phyloP scores from a whole-genome alignment of 257 asterid species.

The Ilex aquifolium region DNA sequence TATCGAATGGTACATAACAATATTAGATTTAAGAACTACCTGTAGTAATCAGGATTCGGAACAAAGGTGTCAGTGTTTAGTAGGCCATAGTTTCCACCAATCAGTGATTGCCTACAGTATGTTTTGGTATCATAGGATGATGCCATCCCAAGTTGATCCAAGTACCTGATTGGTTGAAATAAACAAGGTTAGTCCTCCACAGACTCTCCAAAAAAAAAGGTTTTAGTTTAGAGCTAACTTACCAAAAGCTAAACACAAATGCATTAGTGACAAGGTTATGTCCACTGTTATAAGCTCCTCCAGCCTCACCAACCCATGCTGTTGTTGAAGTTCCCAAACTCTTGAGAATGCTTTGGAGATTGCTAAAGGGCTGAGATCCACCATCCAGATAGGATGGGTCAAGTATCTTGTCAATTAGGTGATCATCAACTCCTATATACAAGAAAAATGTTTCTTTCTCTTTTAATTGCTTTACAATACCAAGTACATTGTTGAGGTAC shows the following conservation, averaged over 20 bases:
- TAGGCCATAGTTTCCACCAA: conserved; percentile 91
- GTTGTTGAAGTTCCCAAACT: conserved; percentile 29
- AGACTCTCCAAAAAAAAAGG: neutral
- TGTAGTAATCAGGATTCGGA: conserved; percentile 94
- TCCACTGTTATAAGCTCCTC: conserved; percentile 89
- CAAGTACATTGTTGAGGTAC: no score
- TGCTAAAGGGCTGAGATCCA: conserved; percentile 41
- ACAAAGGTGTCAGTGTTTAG: conserved; percentile 50
- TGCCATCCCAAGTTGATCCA: conserved; percentile 93
- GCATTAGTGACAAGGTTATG: conserved; percentile 62
- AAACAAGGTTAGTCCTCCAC: neutral
- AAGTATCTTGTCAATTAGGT: conserved; percentile 67
- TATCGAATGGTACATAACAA: no score
- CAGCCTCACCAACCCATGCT: conserved; percentile 88
- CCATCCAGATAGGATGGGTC: conserved; percentile 64
- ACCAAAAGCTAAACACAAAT: conserved; percentile 87
- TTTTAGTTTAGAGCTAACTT: neutral
- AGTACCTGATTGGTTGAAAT: conserved; percentile 40
- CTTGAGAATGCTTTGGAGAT: conserved; percentile 42
- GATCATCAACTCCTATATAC: conserved; percentile 49
- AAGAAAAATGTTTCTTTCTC: neutral
- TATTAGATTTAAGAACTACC: conserved; percentile 25
- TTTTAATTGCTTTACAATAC: neutral
- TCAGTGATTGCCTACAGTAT: conserved; percentile 81
- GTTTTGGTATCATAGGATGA: conserved; percentile 60